phyloP scores from a whole-genome alignment of 768 basidiomycete species.

The Tricholoma saponaceum region DNA sequence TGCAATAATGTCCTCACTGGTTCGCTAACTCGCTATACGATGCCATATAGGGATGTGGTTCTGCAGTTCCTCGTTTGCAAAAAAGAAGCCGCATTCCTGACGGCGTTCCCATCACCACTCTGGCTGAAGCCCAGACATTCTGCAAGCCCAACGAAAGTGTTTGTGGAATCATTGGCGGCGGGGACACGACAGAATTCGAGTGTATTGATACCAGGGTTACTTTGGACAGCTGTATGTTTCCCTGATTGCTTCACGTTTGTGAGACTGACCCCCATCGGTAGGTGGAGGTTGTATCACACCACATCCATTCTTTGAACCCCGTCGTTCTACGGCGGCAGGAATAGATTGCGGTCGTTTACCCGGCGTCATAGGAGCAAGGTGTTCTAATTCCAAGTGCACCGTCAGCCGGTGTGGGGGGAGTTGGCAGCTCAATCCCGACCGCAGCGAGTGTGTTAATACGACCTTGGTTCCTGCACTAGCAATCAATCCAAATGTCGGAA shows the following conservation, averaged over 20 bases:
- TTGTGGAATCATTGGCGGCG: conserved; percentile 33
- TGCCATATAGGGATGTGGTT: conserved; percentile 34
- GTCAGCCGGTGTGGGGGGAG: conserved; percentile 24
- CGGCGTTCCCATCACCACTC: conserved; percentile 17
- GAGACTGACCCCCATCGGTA: conserved; percentile 8
- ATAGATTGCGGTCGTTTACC: conserved; percentile 27
- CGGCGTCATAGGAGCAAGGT: conserved; percentile 19
- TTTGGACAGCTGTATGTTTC: conserved; percentile 36
- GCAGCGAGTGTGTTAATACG: conserved; percentile 16
- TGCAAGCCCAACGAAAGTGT: conserved; percentile 28
- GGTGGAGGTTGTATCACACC: conserved; percentile 38
- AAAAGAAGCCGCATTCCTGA: conserved; percentile 7
- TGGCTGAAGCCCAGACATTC: conserved; percentile 24
- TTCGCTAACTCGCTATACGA: not conserved
- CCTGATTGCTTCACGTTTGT: not conserved
- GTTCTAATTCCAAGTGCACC: conserved; percentile 23
- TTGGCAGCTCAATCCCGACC: conserved; percentile 20
- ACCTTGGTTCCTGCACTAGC: not conserved
- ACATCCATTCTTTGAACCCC: conserved; percentile 26
- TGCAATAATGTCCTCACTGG: not conserved
- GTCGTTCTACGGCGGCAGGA: conserved; percentile 12
- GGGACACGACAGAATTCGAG: conserved; percentile 28
- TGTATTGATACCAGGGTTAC: conserved; percentile 32
- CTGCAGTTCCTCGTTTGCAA: conserved; percentile 25
- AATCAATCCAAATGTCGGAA: conserved; percentile 6